Evolutionary conservation across 768 basidiomycete genomes (phyloP), one percentile per base, ranked within the genome.

Genomic region (Lyophyllum decastes): DNA sequence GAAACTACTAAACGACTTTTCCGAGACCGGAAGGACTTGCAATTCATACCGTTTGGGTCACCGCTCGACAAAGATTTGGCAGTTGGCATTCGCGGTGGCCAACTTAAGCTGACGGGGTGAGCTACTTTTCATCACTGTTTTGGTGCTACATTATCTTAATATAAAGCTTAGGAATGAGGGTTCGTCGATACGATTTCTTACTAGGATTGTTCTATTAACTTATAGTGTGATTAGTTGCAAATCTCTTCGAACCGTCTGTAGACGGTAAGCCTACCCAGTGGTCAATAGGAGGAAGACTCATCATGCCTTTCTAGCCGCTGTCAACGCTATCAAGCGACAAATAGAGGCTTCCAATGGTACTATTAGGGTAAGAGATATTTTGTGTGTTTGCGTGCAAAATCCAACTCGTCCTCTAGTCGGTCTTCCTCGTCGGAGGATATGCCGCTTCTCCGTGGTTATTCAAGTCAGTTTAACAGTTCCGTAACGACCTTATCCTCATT

Each of bases 361-460:
- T 63, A 88, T 92, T 63, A 86, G 82, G 73, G 88, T 87, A 55
- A 9, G 66, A 56, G 35, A 52, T 55, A 64, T 0, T 21, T 33
- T 43, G 49, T 45, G 56, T 11, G 12, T 25, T 12, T 40, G 35
- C 30, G 22, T n/a, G 11, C 35, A 50, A 2, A 21, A 40, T 25
- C 40, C 61, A 11, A 58, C 44, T 19, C 27, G 16, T 19, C 35
- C 30, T 54, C 24, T 55, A 90, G 87, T 90, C 88, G n/a, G 84
- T 92, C 4, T 92, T 90, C 77, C 74, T 92, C 22, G 90, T 92
- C 10, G 90, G 90, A 65, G 90, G 90, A 47, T 92, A 91, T 62
- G 90, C 90, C 2, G 89, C 90, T 0, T 90, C 88, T 57, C 87
- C 89, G 1, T 92, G 90, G 89, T 75, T 92, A 27, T 92, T 90